Percentiles rank a stretch among this genome's conserved stretches.
Evolutionary conservation across 495 filamentous ascomycete genomes (phyloP).

Genomic region (Aspergillus homomorphus): DNA sequence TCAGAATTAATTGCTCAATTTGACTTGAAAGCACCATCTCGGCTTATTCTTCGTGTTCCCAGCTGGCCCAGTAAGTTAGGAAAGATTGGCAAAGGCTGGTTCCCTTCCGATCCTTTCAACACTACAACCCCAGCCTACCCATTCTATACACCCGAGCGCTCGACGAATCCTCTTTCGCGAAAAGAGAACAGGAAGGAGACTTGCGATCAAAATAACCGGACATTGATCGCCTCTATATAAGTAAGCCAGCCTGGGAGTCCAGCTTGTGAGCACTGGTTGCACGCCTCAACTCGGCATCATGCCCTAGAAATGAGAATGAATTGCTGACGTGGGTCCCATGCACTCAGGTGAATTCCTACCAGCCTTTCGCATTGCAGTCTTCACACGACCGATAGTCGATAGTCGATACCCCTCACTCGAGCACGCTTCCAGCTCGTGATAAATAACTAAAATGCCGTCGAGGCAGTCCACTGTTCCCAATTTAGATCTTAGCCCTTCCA

Average conservation of each 20-base stretch:
- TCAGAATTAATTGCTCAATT: slow-evolving; percentile 13
- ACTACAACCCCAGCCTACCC: neutral
- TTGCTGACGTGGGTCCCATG: neutral
- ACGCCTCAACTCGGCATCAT: neutral
- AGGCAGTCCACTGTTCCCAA: slow-evolving; percentile 42
- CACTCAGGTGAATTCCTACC: neutral
- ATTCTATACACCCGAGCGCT: neutral
- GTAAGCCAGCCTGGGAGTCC: neutral
- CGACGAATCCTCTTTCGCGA: neutral
- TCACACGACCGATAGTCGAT: neutral
- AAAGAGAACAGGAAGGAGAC: neutral
- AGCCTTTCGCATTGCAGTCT: neutral
- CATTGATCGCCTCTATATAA: neutral
- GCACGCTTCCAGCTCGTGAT: slow-evolving; percentile 16
- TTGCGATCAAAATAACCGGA: neutral
- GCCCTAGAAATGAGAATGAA: neutral
- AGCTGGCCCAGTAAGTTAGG: neutral
- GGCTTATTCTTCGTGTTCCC: neutral
- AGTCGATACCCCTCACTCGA: neutral
- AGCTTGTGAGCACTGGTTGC: neutral
- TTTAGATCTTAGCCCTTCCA: slow-evolving; percentile 42
- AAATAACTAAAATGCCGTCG: slow-evolving; percentile 39
- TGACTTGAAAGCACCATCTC: slow-evolving; percentile 1
- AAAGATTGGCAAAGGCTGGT: slow-evolving; percentile 28
- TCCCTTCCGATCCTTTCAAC: slow-evolving; percentile 19